These are phyloP conservation scores for Nicotiana benthamiana DNA, from an alignment of 257 asterid species.

Conservation along the genomic window DNA sequence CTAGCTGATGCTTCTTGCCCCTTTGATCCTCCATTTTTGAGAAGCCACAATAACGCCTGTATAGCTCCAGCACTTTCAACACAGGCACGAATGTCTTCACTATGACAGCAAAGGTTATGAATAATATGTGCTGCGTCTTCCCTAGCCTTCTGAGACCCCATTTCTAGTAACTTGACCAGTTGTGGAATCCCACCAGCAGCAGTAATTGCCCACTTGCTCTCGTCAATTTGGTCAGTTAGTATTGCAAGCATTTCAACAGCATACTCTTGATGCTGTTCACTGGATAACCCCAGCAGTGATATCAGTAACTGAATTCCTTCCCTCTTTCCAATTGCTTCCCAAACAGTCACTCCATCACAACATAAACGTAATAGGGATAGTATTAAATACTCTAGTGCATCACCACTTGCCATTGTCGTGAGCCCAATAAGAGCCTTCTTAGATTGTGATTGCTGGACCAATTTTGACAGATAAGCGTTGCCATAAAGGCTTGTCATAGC, in stretches of 20 bases:
- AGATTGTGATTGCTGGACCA: slow-evolving; percentile 49
- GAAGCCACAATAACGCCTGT: slow-evolving; percentile 66
- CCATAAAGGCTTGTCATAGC: slow-evolving; percentile 76
- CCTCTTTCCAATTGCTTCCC: slow-evolving; percentile 87
- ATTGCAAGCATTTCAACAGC: slow-evolving; percentile 72
- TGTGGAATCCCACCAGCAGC: slow-evolving; percentile 97
- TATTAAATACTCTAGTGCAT: slow-evolving; percentile 63
- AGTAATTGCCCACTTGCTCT: slow-evolving; percentile 95
- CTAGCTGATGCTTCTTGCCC: slow-evolving; percentile 69
- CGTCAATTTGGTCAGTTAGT: slow-evolving; percentile 65
- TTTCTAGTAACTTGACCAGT: slow-evolving; percentile 65
- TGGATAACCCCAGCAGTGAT: slow-evolving; percentile 63
- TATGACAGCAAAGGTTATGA: slow-evolving; percentile 59
- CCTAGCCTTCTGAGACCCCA: slow-evolving; percentile 63
- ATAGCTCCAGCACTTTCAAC: slow-evolving; percentile 72
- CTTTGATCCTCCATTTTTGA: slow-evolving; percentile 55
- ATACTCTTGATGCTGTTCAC: slow-evolving; percentile 74
- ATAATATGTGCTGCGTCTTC: slow-evolving; percentile 55
- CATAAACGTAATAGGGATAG: slow-evolving; percentile 46
- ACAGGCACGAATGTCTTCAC: slow-evolving; percentile 72
- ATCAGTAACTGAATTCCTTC: slow-evolving; percentile 82
- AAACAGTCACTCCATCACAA: slow-evolving; percentile 38
- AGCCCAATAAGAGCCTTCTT: slow-evolving; percentile 72
- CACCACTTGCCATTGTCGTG: slow-evolving; percentile 54
- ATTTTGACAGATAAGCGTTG: slow-evolving; percentile 36